phyloP scores from a whole-genome alignment of 192 early-diverging fungal genomes.

The Radiomyces spectabilis region DNA sequence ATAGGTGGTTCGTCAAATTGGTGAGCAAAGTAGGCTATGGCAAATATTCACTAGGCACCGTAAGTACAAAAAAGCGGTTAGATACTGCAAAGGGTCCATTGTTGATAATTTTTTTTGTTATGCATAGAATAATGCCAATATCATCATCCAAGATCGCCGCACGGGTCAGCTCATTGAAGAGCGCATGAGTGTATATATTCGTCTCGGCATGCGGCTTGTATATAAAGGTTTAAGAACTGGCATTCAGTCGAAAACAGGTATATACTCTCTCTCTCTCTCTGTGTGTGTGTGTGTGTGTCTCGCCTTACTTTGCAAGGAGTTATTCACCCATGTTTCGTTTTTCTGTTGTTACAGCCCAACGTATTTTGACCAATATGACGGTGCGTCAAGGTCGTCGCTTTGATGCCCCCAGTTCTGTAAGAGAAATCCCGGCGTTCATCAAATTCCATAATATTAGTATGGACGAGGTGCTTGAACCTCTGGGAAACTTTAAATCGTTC shows the following conservation, averaged over 20 bases:
- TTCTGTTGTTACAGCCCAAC: conserved; percentile 18
- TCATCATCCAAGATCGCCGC: conserved; percentile 64
- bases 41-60: conserved; percentile 34
- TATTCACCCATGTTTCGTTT: not conserved
- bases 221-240: conserved; percentile 55
- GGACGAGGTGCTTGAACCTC: conserved; percentile 62
- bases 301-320: not conserved
- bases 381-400: conserved; percentile 67
- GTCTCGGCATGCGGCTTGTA: conserved; percentile 69
- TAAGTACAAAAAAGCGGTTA: conserved; percentile 3
- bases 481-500: conserved; percentile 62
- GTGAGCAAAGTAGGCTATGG: conserved; percentile 33
- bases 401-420: conserved; percentile 48
- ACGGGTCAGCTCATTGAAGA: conserved; percentile 68
- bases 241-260: conserved; percentile 33
- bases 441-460: conserved; percentile 61
- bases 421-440: conserved; percentile 67
- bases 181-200: conserved; percentile 69
- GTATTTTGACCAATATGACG: conserved; percentile 40
- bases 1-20: conserved; percentile 30
- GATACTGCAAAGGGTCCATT: not conserved
- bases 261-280: not conserved
- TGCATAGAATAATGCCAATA: conserved; percentile 58
- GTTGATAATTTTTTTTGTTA: not conserved
- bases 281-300: conserved; percentile 1